Base-by-base conservation (phyloP, 2,329 filamentous ascomycete genomes). In the Diatrype stigma region DNA sequence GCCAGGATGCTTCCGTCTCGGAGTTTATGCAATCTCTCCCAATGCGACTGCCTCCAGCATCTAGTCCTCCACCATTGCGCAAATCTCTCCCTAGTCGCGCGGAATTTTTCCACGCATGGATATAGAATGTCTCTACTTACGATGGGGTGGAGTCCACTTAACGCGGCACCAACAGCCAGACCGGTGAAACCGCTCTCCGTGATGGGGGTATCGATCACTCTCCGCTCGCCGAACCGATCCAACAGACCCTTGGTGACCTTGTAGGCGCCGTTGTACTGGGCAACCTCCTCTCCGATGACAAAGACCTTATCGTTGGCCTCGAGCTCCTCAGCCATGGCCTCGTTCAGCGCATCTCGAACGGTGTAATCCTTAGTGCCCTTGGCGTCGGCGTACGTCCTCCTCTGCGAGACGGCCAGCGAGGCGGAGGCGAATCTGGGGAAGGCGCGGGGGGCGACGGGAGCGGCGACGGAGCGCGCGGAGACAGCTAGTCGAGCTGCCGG, bases 261-360 rank as follows among this genome's bases (percentile, higher is more conserved):
- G 85, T 99, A 99, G 69, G 93, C 93, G 80, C 94, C 94, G 74
- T 99, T 99, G 81, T 99, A 99, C 77, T 99, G 94, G 66, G 94
- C 94, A 68, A 99, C 94, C 79, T 99, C 94, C 81, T 99, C 94
- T 66, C 94, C 94, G 52, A 99, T 74, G 62, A 99, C 78, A 73
- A 96, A 99, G 64, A 96, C 92, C 81, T 96, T 97, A 58, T 87
- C 81, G 75, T 99, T 96, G 69, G 75, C 71, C 80, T 96, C 92
- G 73, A 99, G 85, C 81, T 99, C 94, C 79, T 99, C 94, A 45
- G 91, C 91, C 69, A 99, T 86, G 54, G 94, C 94, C 80, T 99
- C 93, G 73, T 99, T 99, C 68, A 99, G 80, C 54, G 94, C 94
- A 70, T 99, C 94, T 77, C 94, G 85, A 67, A 99, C 94, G 42